Conservation (phyloP, 345 rosid genomes). For the Geranium rotundifolium region DNA sequence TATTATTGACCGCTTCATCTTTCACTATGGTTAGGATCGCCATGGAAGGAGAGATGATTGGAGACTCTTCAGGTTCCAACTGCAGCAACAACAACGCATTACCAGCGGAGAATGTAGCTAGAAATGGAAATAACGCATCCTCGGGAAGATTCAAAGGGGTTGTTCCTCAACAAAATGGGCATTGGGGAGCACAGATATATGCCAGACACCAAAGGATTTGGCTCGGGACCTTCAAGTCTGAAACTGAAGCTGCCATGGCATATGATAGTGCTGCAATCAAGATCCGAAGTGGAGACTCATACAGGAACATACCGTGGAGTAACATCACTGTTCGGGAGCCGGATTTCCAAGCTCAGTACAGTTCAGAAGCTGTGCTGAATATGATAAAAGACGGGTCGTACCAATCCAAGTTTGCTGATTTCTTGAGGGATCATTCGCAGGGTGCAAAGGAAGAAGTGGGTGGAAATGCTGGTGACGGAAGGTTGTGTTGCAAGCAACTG, state of each 20-base stretch:
- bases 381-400: conserved; percentile 68
- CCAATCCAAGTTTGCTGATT: conserved; percentile 35
- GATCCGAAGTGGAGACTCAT: conserved; percentile 32
- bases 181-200: conserved; percentile 67
- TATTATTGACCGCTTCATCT: too few species aligned
- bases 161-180: conserved; percentile 44
- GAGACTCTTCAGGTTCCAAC: conserved; percentile 28
- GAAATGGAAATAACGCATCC: conserved; percentile 1
- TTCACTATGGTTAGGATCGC: not conserved
- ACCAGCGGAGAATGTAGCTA: conserved; percentile 13
- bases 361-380: conserved; percentile 25
- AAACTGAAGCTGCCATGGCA: conserved; percentile 54
- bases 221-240: conserved; percentile 65
- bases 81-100: conserved; percentile 16
- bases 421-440: conserved; percentile 16
- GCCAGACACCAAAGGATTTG: conserved; percentile 42
- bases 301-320: conserved; percentile 32
- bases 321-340: conserved; percentile 25
- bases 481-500: conserved; percentile 25
- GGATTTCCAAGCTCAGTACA: conserved; percentile 28
- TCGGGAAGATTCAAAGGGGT: conserved; percentile 42
- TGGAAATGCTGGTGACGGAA: conserved; percentile 4
- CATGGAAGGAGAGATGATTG: not conserved
- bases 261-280: conserved; percentile 55
- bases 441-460: conserved; percentile 3